Conservation (phyloP, 2,329 filamentous ascomycete species). For the Arthrinium puccinioides region DNA sequence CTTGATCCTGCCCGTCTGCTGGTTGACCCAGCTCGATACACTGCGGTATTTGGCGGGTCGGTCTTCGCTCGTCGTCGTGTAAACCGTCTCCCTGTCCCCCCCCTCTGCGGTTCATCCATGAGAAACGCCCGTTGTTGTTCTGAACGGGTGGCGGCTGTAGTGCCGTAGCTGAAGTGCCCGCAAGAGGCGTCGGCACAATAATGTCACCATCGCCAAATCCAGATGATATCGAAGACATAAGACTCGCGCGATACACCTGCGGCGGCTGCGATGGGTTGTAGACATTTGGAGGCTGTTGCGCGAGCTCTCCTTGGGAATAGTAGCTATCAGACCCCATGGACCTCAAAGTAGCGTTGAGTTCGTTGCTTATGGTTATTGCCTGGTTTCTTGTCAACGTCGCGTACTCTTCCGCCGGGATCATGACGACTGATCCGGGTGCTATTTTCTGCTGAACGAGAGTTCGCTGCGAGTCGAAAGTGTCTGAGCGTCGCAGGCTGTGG, state of each 20-base stretch:
- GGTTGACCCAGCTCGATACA: constrained; percentile 57
- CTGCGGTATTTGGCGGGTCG: constrained; percentile 47
- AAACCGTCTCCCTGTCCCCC: constrained; percentile 40
- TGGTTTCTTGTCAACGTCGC: constrained; percentile 16
- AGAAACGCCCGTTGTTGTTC: constrained; percentile 21
- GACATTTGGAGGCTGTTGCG: constrained; percentile 27
- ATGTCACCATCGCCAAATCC: constrained; percentile 58
- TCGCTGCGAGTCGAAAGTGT: constrained; percentile 9
- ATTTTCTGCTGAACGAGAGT: constrained; percentile 10
- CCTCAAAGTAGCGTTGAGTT: constrained; percentile 20
- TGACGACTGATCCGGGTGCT: constrained; percentile 6
- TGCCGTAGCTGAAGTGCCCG: constrained; percentile 4
- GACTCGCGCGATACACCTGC: constrained; percentile 35
- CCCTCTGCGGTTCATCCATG: constrained; percentile 25
- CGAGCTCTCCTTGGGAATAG: constrained; percentile 31
- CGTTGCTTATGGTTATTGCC: constrained; percentile 16
- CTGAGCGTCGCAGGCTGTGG: constrained; percentile 8
- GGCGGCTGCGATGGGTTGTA: constrained; percentile 26
- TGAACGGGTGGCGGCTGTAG: constrained; percentile 9
- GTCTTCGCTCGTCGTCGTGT: constrained; percentile 47
- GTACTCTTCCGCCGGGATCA: constrained; percentile 9
- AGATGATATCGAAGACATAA: constrained; percentile 54
- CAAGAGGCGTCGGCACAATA: constrained; percentile 28
- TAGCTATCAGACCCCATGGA: constrained; percentile 28
- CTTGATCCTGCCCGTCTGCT: constrained; percentile 50